Evolutionary conservation across 192 early-diverging fungal genomes (phyloP), one percentile per base, ranked within the genome.

Genomic region (Coemansia aciculifera): DNA sequence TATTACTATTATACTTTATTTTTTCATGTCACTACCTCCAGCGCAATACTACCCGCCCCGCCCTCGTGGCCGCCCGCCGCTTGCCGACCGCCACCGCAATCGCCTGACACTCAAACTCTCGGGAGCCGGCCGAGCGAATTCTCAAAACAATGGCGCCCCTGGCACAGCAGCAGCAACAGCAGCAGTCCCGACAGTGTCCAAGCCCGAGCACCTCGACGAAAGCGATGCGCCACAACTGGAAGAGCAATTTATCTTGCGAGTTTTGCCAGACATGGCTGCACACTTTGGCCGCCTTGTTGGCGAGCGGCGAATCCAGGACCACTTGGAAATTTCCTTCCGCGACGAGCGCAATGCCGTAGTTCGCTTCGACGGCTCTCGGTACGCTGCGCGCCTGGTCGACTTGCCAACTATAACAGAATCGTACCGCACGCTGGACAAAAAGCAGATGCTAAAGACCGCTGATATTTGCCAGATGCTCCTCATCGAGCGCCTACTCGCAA

Each of bases 381-480:
- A 73, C 31, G 10, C 21, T 2, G 79, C 74, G 2, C 54, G n/a
- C 39, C 62, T 81, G 34, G 74, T 81, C 17, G 79, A 81, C 52
- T 15, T 81, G 71, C 79, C 79, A 15, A 81, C 79, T 0, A 68
- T 81, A 2, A 76, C 71, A 9, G 79, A 81, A 31, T 56, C 79
- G 31, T 76, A 81, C 19, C 31, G 74, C 6, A 81, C 79, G 12
- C 38, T 69, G 5, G 79, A 81, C 40, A 73, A 68, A 38, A 81
- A 76, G 52, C 79, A 81, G 40, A 13, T 81, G 64, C 62, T 76
- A 21, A 81, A 81, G 62, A 81, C 74, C 0, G 79, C 79, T 5
- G 79, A 81, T 56, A 57, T 81, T 17, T 81, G 79, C 60, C 79
- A 81, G 61, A 81, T 81, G 73, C 52, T 81, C 36, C 12, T 72